These are phyloP conservation scores for Periconia sp. DNA, from an alignment of 2,329 filamentous ascomycete species.

Conservation along the genomic window DNA sequence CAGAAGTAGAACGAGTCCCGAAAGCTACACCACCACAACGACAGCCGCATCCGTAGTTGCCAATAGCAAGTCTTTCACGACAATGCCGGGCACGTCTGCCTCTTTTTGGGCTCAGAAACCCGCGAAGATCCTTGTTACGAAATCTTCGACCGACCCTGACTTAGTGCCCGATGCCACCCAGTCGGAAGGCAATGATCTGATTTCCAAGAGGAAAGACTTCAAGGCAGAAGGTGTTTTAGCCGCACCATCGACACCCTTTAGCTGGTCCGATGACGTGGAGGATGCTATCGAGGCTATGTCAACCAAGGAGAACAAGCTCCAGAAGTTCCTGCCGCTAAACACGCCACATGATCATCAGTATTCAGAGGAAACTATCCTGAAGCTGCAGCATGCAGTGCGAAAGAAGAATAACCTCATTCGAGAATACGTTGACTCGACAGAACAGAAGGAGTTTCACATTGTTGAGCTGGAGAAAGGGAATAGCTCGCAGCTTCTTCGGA, in stretches of 20 bases:
- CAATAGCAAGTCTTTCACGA: too few relatives aligned
- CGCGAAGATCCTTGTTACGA: neutral
- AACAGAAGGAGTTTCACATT: neutral
- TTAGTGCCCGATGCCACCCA: neutral
- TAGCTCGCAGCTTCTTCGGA: neutral
- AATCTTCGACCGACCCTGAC: neutral
- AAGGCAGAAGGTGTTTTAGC: too few relatives aligned
- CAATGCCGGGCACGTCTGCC: neutral
- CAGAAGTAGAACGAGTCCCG: too few relatives aligned
- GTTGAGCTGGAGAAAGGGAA: neutral
- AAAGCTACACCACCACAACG: too few relatives aligned
- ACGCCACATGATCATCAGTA: constrained; percentile 15
- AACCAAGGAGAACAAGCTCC: neutral
- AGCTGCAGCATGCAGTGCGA: constrained; percentile 5
- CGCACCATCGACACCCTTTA: neutral
- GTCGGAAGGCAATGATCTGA: too few relatives aligned
- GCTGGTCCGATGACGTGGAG: constrained; percentile 14
- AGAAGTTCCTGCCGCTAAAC: constrained; percentile 1
- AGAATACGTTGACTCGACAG: too few relatives aligned
- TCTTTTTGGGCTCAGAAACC: neutral
- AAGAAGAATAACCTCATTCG: constrained; percentile 8
- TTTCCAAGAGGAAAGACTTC: too few relatives aligned
- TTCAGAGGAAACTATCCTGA: constrained; percentile 4
- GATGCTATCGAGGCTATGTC: constrained; percentile 15
- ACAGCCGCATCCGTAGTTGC: too few relatives aligned